Percentiles rank a stretch among this genome's conserved stretches.
Conservation (phyloP, 2,329 filamentous ascomycete species). For the Cytospora paraplurivora region DNA sequence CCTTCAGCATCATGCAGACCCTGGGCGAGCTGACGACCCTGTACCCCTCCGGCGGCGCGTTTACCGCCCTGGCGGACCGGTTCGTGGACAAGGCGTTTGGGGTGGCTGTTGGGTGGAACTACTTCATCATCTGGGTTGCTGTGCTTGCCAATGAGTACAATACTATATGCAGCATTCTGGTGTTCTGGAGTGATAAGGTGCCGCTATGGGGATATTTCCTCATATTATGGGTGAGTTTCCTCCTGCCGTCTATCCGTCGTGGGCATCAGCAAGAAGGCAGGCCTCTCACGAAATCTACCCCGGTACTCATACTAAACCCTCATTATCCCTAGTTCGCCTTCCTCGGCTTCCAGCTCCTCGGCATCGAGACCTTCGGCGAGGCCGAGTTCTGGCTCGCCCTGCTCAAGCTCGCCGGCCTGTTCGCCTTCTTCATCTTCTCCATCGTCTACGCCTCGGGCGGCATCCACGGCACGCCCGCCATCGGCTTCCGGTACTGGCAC, state of each 20-base stretch:
- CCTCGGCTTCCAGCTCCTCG: constrained; percentile 67
- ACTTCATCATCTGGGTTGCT: constrained; percentile 66
- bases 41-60: constrained; percentile 71
- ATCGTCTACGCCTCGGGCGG: constrained; percentile 72
- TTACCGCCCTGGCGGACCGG: constrained; percentile 69
- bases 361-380: constrained; percentile 75
- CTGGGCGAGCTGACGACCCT: constrained; percentile 74
- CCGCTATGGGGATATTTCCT: constrained; percentile 70
- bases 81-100: constrained; percentile 72
- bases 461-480: constrained; percentile 58
- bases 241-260: too few relatives aligned
- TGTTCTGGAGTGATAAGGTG: constrained; percentile 64
- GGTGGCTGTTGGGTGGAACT: constrained; percentile 71
- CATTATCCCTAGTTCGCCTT: constrained; percentile 50
- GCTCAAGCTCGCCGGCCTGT: constrained; percentile 68
- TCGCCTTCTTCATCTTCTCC: constrained; percentile 74
- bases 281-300: background rate
- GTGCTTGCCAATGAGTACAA: constrained; percentile 74
- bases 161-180: constrained; percentile 65
- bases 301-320: background rate
- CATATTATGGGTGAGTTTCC: constrained; percentile 64
- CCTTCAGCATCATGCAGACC: constrained; percentile 69
- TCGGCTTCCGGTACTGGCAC: constrained; percentile 74
- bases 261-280: background rate
- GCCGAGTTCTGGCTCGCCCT: constrained; percentile 79